A percentile compares a stretch with the other conserved stretches of the same genome.
Conservation (phyloP, 108 stramenopile genomes). For the Cyclotella atomus region DNA sequence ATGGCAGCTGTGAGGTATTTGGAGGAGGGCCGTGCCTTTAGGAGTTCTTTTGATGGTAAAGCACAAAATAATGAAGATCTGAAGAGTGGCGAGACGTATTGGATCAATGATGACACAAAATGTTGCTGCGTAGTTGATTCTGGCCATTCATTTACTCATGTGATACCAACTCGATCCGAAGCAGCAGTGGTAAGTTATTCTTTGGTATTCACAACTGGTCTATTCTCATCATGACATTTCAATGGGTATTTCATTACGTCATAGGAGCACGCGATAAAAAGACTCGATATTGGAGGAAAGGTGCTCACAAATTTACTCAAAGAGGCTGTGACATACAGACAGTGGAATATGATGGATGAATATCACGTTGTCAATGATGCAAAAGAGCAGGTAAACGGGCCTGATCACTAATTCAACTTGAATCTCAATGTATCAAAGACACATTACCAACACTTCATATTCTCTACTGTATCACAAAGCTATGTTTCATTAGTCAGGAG, state of each 20-base stretch:
- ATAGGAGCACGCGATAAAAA: conserved; percentile 41
- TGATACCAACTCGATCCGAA: conserved; percentile 76
- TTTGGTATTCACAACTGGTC: not conserved
- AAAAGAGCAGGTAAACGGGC: conserved; percentile 52
- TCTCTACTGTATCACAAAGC: not conserved
- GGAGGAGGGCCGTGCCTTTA: not conserved
- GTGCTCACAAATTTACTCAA: conserved; percentile 92
- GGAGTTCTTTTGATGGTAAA: not conserved
- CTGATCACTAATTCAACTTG: not conserved
- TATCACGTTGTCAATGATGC: conserved; percentile 87
- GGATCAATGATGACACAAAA: conserved; percentile 58
- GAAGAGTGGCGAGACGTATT: not conserved
- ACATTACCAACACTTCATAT: not conserved
- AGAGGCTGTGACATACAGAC: conserved; percentile 90
- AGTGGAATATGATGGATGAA: conserved; percentile 98
- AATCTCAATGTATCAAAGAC: not conserved
- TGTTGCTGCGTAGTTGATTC: conserved; percentile 89
- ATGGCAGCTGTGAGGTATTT: conserved; percentile 52
- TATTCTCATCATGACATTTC: not conserved
- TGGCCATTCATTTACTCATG: conserved; percentile 89
- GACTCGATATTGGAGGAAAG: conserved; percentile 91
- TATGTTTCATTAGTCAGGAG: conserved; percentile 71
- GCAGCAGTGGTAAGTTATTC: conserved; percentile 36
- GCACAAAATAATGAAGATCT: not conserved
- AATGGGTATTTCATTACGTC: not conserved